A percentile compares a stretch with the other conserved stretches of the same genome.
These are phyloP conservation scores for Cercospora sp. DNA, from an alignment of 2,329 filamentous ascomycete species.

Conservation along the genomic window DNA sequence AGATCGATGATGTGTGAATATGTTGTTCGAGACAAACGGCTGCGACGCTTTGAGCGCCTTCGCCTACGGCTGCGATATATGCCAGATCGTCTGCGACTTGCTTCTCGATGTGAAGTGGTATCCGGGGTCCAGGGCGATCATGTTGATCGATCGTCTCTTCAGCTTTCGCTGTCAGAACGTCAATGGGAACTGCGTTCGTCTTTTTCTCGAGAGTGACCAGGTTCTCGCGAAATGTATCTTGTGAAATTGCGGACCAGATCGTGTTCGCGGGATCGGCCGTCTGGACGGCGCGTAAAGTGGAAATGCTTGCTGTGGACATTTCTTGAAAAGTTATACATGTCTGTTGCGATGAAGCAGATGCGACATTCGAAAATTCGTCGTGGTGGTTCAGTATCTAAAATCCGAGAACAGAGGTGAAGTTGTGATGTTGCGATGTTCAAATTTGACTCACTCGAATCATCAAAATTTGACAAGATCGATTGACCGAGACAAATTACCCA, in stretches of 20 bases:
- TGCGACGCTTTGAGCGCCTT: constrained; percentile 22
- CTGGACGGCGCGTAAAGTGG: constrained; percentile 1
- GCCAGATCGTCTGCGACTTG: constrained; percentile 20
- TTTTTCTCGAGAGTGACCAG: constrained; percentile 18
- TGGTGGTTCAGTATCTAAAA: not conserved
- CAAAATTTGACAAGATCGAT: not conserved
- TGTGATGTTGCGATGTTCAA: not conserved
- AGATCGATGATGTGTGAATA: not conserved
- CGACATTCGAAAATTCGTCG: not conserved
- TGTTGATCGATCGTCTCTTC: not conserved
- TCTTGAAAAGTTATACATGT: not conserved
- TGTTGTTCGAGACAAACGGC: constrained; percentile 21
- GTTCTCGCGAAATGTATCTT: constrained; percentile 16
- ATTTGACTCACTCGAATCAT: not conserved
- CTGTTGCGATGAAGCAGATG: not conserved
- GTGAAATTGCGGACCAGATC: constrained; percentile 16
- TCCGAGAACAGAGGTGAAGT: not conserved
- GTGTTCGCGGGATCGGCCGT: constrained; percentile 8
- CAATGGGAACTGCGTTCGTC: constrained; percentile 22
- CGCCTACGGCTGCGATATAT: constrained; percentile 19
- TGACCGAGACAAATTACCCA: not conserved
- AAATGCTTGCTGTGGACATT: not conserved
- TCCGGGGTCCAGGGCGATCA: not conserved
- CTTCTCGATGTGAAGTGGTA: constrained; percentile 17
- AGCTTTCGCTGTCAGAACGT: constrained; percentile 10